Percentiles rank a stretch among this genome's conserved stretches.
Conservation (phyloP, 495 filamentous ascomycete species). For the Monascus purpureus region DNA sequence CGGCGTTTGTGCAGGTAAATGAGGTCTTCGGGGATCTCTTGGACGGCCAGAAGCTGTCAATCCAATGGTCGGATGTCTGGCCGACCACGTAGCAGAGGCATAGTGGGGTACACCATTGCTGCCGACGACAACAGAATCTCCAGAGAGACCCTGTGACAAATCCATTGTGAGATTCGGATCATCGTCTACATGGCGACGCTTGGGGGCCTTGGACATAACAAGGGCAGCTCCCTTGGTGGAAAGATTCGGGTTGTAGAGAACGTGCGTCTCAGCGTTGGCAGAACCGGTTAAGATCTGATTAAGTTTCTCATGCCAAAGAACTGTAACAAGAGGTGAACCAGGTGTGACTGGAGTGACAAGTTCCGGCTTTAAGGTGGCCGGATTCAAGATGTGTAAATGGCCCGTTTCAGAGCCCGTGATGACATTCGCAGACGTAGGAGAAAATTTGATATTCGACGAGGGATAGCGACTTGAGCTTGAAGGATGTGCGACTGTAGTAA, state of each 20-base stretch:
- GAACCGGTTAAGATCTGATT: conserved; percentile 95
- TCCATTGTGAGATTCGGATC: conserved; percentile 76
- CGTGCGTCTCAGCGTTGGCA: conserved; percentile 72
- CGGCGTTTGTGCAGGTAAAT: conserved; percentile 71
- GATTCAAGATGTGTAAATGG: conserved; percentile 83
- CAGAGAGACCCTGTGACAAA: conserved; percentile 59
- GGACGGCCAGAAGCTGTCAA: conserved; percentile 68
- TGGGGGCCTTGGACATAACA: conserved; percentile 86
- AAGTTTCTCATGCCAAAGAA: conserved; percentile 84
- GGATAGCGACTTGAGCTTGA: conserved; percentile 76
- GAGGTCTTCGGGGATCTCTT: conserved; percentile 66
- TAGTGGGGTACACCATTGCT: conserved; percentile 32
- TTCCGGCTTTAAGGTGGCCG: conserved; percentile 73
- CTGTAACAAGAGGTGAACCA: conserved; percentile 64
- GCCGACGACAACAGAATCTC: conserved; percentile 60
- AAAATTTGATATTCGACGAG: conserved; percentile 77
- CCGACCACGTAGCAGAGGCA: conserved; percentile 37
- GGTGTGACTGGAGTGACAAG: conserved; percentile 77
- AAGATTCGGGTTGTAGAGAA: conserved; percentile 76
- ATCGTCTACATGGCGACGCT: conserved; percentile 89
- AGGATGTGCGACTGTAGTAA: conserved; percentile 62
- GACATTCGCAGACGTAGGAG: conserved; percentile 64
- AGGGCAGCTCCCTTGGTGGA: conserved; percentile 72
- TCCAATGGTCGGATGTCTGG: conserved; percentile 57
- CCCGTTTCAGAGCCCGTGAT: conserved; percentile 81